A percentile compares a stretch with the other conserved stretches of the same genome.
phyloP scores from a whole-genome alignment of 805 yeast genomes.

The Wickerhamiella azyma region DNA sequence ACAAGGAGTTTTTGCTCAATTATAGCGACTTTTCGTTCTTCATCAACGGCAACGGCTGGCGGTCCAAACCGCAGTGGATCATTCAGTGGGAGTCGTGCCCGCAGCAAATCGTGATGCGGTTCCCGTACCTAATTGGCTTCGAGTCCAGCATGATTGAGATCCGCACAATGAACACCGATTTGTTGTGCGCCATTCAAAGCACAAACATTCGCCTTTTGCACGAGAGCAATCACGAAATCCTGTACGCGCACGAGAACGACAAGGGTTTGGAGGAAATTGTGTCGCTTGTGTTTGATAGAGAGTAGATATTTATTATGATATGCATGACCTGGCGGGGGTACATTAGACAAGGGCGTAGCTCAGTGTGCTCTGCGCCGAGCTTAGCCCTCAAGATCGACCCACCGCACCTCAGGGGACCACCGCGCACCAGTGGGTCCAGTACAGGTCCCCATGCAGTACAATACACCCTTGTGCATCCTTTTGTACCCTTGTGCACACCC shows the following conservation, averaged over 20 bases:
- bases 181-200: slow-evolving; percentile 79
- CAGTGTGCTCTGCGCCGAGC: too few relatives aligned
- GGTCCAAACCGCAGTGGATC: slow-evolving; percentile 85
- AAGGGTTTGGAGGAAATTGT: slow-evolving; percentile 87
- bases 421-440: too few relatives aligned
- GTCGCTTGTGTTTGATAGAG: slow-evolving; percentile 55
- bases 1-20: slow-evolving; percentile 73
- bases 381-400: too few relatives aligned
- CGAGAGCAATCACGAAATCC: slow-evolving; percentile 80
- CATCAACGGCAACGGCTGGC: slow-evolving; percentile 92
- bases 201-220: slow-evolving; percentile 83
- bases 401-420: too few relatives aligned
- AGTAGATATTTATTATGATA: neutral
- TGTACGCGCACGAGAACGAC: slow-evolving; percentile 85
- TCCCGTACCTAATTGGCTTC: slow-evolving; percentile 85
- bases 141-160: slow-evolving; percentile 85
- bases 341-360: too few relatives aligned
- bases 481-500: too few relatives aligned
- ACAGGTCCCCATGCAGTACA: too few relatives aligned
- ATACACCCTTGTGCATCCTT: too few relatives aligned
- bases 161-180: slow-evolving; percentile 73
- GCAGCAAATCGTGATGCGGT: slow-evolving; percentile 80
- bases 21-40: slow-evolving; percentile 90
- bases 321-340: too few relatives aligned
- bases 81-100: slow-evolving; percentile 96